Conservation (phyloP, 768 basidiomycete species). For the Boletus reticulatus region DNA sequence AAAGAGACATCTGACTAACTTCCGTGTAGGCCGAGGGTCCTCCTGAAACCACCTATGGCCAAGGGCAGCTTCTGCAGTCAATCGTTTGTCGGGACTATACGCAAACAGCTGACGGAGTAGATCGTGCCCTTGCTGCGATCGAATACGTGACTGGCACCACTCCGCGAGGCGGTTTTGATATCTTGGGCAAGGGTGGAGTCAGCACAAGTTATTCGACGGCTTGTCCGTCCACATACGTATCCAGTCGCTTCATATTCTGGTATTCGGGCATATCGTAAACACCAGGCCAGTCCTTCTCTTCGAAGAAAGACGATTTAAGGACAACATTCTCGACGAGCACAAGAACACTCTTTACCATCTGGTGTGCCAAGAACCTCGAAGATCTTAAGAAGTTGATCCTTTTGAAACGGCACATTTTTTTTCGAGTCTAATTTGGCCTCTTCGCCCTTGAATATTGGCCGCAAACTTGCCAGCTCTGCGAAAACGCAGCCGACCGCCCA, state of each 20-base stretch:
- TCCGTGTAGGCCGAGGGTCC: slow-evolving; percentile 80
- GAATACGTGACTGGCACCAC: slow-evolving; percentile 74
- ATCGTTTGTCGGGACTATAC: slow-evolving; percentile 85
- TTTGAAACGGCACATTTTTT: slow-evolving; percentile 96
- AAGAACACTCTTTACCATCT: slow-evolving; percentile 47
- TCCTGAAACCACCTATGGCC: slow-evolving; percentile 91
- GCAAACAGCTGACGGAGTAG: slow-evolving; percentile 83
- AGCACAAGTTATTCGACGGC: background rate
- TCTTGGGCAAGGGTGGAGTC: slow-evolving; percentile 34
- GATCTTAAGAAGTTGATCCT: slow-evolving; percentile 94
- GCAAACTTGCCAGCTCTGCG: slow-evolving; percentile 88
- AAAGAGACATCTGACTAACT: slow-evolving; percentile 51
- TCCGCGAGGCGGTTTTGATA: slow-evolving; percentile 60
- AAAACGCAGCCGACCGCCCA: slow-evolving; percentile 99
- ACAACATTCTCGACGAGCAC: background rate
- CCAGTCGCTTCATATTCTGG: slow-evolving; percentile 74
- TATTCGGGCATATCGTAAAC: slow-evolving; percentile 88
- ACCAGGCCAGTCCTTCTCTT: slow-evolving; percentile 88
- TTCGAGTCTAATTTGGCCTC: slow-evolving; percentile 97
- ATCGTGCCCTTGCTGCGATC: slow-evolving; percentile 66
- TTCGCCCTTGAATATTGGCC: slow-evolving; percentile 99
- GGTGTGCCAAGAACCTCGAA: slow-evolving; percentile 93
- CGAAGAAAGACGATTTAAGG: slow-evolving; percentile 1
- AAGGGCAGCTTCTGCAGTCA: slow-evolving; percentile 81
- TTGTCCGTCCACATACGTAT: slow-evolving; percentile 47